These are phyloP conservation scores for Gossypium longicalyx DNA, from an alignment of 345 rosid species.

Conservation along the genomic window DNA sequence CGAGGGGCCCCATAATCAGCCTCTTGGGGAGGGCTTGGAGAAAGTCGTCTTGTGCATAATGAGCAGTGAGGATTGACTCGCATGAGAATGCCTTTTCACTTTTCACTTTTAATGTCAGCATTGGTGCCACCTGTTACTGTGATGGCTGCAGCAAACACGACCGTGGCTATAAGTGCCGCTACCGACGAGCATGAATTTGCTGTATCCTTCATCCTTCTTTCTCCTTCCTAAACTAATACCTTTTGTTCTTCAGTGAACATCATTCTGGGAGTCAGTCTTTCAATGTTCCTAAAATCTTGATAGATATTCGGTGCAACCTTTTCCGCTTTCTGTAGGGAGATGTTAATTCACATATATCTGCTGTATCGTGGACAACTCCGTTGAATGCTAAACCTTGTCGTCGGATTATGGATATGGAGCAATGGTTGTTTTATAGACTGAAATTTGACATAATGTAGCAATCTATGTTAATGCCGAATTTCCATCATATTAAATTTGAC, in stretches of 20 bases:
- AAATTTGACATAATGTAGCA: too few relatives aligned
- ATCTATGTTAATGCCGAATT: too few relatives aligned
- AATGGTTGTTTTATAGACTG: too few relatives aligned
- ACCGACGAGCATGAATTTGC: conserved; percentile 23
- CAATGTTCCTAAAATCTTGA: background rate
- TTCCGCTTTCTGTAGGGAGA: conserved; percentile 14
- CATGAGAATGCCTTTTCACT: conserved; percentile 17
- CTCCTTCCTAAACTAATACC: conserved; percentile 9
- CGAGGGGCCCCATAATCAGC: conserved; percentile 14
- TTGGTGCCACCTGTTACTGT: conserved; percentile 27
- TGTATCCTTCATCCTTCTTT: conserved; percentile 29
- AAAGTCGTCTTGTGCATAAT: conserved; percentile 26
- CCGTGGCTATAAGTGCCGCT: conserved; percentile 28
- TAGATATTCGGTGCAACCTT: background rate
- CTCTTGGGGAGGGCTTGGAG: conserved; percentile 22
- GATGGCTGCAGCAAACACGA: conserved; percentile 27
- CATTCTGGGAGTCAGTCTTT: background rate
- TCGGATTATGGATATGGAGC: too few relatives aligned
- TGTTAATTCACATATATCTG: too few relatives aligned
- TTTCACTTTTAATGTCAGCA: background rate
- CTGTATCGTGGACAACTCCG: too few relatives aligned
- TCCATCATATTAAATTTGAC: too few relatives aligned
- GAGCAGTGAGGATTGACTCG: conserved; percentile 23
- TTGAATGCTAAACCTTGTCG: too few relatives aligned
- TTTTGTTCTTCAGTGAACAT: conserved; percentile 9